These are phyloP conservation scores for Exobasidium rhododendri DNA, from an alignment of 1,284 basidiomycete genomes.

Conservation along the genomic window DNA sequence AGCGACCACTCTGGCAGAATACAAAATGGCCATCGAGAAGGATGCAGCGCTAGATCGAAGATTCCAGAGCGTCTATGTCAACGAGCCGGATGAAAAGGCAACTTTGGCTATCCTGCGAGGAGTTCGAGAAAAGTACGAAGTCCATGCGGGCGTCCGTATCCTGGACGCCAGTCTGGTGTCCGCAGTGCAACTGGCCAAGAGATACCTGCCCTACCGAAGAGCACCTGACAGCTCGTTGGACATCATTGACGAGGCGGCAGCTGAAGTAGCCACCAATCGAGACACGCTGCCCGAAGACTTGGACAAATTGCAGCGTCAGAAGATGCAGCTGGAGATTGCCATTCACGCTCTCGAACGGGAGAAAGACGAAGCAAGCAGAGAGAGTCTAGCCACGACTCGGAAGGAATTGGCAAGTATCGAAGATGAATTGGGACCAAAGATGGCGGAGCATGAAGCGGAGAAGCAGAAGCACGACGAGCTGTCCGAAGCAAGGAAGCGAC, in stretches of 20 bases:
- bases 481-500: slow-evolving; percentile 72
- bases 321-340: slow-evolving; percentile 90
- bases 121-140: slow-evolving; percentile 72
- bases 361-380: slow-evolving; percentile 85
- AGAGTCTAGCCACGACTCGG: slow-evolving; percentile 72
- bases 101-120: slow-evolving; percentile 90
- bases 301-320: slow-evolving; percentile 86
- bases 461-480: slow-evolving; percentile 83
- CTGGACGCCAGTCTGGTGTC: slow-evolving; percentile 83
- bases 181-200: slow-evolving; percentile 87
- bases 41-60: slow-evolving; percentile 81
- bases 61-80: slow-evolving; percentile 84
- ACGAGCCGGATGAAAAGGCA: slow-evolving; percentile 84
- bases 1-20: slow-evolving; percentile 89
- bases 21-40: slow-evolving; percentile 92
- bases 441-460: slow-evolving; percentile 83
- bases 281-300: slow-evolving; percentile 94
- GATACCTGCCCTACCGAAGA: slow-evolving; percentile 67
- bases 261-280: slow-evolving; percentile 60
- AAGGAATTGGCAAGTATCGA: slow-evolving; percentile 82
- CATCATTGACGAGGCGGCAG: slow-evolving; percentile 57
- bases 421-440: slow-evolving; percentile 82
- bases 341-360: slow-evolving; percentile 79
- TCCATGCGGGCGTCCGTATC: slow-evolving; percentile 67
- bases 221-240: slow-evolving; percentile 55